Percentiles rank a stretch among this genome's conserved stretches.
phyloP scores from a whole-genome alignment of 306 rosid genomes.

The Neltuma alba region DNA sequence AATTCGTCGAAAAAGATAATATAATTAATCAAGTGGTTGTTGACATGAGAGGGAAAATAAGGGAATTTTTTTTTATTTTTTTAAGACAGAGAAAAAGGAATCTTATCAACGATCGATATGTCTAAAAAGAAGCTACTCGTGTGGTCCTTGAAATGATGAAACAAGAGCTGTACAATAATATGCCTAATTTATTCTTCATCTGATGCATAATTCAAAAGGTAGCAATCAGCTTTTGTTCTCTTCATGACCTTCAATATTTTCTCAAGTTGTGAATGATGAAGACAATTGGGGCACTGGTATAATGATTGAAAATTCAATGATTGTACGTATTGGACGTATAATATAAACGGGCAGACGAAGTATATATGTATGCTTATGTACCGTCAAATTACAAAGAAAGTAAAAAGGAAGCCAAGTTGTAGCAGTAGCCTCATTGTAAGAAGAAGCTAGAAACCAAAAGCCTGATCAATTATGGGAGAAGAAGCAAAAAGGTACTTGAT shows the following conservation, averaged over 20 bases:
- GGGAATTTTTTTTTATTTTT: neutral
- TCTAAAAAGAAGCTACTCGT: neutral
- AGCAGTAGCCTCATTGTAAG: neutral
- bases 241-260: neutral
- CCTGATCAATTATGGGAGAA: neutral
- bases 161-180: neutral
- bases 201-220: neutral
- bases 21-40: neutral
- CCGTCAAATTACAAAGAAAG: neutral
- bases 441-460: neutral
- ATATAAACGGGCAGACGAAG: neutral
- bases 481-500: conserved; percentile 8
- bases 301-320: neutral
- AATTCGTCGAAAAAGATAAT: neutral
- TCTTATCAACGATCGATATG: neutral
- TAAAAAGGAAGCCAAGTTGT: neutral
- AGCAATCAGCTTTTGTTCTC: neutral
- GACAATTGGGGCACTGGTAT: neutral
- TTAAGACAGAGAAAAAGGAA: neutral
- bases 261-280: neutral
- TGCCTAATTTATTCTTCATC: neutral
- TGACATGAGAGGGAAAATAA: neutral
- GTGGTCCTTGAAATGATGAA: neutral
- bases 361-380: too few relatives aligned
- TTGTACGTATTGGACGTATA: neutral